Conservation (phyloP, 208 protist genomes). For the Trypanosoma conorhini region DNA sequence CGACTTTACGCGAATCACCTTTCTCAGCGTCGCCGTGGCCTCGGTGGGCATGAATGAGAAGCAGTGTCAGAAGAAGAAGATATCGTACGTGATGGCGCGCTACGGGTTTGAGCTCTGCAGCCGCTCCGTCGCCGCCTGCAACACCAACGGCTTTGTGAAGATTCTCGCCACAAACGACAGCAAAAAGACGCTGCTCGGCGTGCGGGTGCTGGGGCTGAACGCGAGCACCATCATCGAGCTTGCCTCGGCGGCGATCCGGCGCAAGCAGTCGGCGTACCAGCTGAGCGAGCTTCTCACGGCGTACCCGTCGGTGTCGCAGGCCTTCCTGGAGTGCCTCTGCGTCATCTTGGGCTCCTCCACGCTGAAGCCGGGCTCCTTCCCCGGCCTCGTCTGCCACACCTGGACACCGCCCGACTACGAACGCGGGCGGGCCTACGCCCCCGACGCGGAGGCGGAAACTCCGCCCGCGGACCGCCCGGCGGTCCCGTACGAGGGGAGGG, state of each 20-base stretch:
- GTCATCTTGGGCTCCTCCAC: conserved; percentile 59
- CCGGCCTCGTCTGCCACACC: conserved; percentile 42
- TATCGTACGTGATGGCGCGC: conserved; percentile 58
- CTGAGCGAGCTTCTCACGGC: conserved; percentile 68
- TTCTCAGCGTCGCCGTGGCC: conserved; percentile 54
- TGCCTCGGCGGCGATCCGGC: conserved; percentile 61
- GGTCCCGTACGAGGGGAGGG: background rate
- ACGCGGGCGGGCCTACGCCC: conserved; percentile 48
- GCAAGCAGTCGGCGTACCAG: conserved; percentile 56
- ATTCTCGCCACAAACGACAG: conserved; percentile 72
- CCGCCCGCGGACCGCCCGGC: background rate
- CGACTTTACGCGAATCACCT: conserved; percentile 48
- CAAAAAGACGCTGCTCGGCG: conserved; percentile 53
- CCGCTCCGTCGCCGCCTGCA: conserved; percentile 61
- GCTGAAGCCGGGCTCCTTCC: conserved; percentile 53
- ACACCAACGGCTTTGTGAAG: conserved; percentile 79
- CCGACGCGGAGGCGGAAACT: background rate
- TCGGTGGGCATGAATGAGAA: conserved; percentile 74
- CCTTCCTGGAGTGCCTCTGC: conserved; percentile 81
- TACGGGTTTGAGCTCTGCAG: conserved; percentile 73
- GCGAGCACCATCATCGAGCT: conserved; percentile 75
- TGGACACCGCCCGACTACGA: conserved; percentile 64
- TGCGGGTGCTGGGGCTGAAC: conserved; percentile 65
- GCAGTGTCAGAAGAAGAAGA: conserved; percentile 50
- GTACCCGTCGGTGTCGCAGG: conserved; percentile 80